Evolutionary conservation across 2,329 filamentous ascomycete genomes (phyloP).

Genomic region (Fusarium redolens): DNA sequence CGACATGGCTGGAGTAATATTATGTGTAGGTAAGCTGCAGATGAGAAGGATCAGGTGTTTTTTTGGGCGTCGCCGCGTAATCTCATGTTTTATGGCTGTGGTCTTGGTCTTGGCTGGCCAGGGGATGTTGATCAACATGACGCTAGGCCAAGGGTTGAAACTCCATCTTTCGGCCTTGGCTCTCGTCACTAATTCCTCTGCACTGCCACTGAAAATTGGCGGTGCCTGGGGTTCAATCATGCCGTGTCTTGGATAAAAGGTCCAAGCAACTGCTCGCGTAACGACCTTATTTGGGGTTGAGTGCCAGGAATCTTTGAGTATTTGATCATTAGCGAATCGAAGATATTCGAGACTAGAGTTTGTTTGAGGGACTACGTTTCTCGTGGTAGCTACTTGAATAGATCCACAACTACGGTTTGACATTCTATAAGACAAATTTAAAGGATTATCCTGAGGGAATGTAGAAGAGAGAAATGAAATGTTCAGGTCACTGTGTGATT

Average conservation of each 20-base stretch:
- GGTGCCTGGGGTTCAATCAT: neutral
- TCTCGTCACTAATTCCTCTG: neutral
- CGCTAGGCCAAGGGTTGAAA: constrained; percentile 3
- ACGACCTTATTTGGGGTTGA: neutral
- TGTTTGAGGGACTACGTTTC: neutral
- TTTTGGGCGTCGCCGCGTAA: neutral
- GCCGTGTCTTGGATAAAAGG: neutral
- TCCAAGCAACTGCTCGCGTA: neutral
- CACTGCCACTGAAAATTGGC: constrained; percentile 6
- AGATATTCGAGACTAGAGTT: neutral
- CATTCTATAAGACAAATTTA: accelerated
- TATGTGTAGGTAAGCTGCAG: neutral
- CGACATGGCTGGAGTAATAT: constrained; percentile 5
- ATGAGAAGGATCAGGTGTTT: neutral
- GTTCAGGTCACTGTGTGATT: neutral
- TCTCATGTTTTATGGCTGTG: neutral
- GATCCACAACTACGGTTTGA: neutral
- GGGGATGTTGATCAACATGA: constrained; percentile 5
- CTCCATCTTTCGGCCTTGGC: constrained; percentile 7
- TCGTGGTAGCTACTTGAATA: neutral
- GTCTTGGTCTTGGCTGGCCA: constrained; percentile 16
- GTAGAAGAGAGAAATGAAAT: accelerated
- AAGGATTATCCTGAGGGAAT: accelerated
- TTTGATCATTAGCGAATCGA: neutral
- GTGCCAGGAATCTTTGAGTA: neutral